Evolutionary conservation across 106 monocot genomes (phyloP).

Genomic region (Chionographis japonica): DNA sequence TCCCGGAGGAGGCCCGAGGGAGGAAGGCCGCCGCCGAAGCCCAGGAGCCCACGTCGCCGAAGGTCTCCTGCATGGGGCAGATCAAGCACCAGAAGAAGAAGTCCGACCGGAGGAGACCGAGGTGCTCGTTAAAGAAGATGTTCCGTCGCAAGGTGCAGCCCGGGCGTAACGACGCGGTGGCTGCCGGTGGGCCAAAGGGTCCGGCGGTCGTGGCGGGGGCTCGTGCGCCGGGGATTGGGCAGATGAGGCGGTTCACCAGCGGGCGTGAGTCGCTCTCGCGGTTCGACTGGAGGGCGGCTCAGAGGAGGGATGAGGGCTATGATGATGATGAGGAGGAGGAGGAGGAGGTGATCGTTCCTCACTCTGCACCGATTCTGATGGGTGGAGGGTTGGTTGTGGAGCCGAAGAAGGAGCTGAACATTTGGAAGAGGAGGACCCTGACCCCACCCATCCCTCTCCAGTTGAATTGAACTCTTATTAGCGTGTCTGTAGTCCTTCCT

Average conservation of each 20-base stretch:
- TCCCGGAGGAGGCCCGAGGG: conserved; percentile 46
- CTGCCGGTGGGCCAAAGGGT: background rate
- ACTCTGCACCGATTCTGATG: conserved; percentile 32
- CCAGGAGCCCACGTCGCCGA: conserved; percentile 75
- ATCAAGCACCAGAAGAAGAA: conserved; percentile 57
- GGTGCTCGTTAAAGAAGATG: background rate
- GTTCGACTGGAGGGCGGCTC: conserved; percentile 40
- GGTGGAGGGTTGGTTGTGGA: conserved; percentile 19
- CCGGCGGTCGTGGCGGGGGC: background rate
- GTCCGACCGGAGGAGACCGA: background rate
- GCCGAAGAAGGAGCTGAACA: conserved; percentile 47
- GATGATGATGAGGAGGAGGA: conserved; percentile 16
- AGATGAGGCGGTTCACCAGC: conserved; percentile 40
- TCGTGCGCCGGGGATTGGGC: conserved; percentile 15
- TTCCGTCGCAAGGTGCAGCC: conserved; percentile 13
- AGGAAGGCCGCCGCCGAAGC: conserved; percentile 2
- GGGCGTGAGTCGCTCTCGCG: conserved; percentile 23
- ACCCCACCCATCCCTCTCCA: conserved; percentile 24
- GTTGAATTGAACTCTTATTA: background rate
- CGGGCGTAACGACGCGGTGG: background rate
- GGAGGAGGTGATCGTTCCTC: conserved; percentile 15
- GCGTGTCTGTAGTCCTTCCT: too few species aligned
- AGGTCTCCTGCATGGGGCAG: conserved; percentile 83
- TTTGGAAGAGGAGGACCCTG: conserved; percentile 48
- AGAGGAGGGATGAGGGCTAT: background rate